Percentiles rank a stretch among this genome's conserved stretches.
Conservation (phyloP, 2,329 filamentous ascomycete genomes). For the Aureobasidium uvarum region DNA sequence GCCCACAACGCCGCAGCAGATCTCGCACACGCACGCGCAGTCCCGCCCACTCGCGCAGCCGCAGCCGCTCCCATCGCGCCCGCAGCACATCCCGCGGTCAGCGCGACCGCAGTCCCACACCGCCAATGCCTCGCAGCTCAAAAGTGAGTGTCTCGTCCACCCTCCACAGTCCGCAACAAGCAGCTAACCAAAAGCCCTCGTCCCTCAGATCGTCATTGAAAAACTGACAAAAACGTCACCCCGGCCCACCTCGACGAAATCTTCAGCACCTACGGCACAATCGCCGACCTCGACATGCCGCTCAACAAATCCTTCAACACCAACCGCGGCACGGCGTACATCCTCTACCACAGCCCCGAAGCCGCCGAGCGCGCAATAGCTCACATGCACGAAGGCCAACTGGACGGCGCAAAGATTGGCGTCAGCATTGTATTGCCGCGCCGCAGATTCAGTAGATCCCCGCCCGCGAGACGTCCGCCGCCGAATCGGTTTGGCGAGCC, state of each 20-base stretch:
- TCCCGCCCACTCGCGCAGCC: slow-evolving; percentile 18
- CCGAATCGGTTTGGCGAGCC: slow-evolving; percentile 50
- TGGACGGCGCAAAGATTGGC: slow-evolving; percentile 78
- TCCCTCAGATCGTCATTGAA: slow-evolving; percentile 80
- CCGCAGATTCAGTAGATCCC: slow-evolving; percentile 76
- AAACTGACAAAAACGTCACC: slow-evolving; percentile 91
- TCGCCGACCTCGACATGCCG: slow-evolving; percentile 84
- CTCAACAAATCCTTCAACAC: slow-evolving; percentile 82
- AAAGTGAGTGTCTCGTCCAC: not conserved
- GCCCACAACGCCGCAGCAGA: slow-evolving; percentile 19
- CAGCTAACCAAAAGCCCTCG: not conserved
- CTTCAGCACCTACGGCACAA: slow-evolving; percentile 82
- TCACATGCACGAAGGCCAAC: slow-evolving; percentile 96
- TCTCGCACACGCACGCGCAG: slow-evolving; percentile 15
- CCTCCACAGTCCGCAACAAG: not conserved
- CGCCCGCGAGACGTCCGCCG: slow-evolving; percentile 66
- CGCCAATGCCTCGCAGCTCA: slow-evolving; percentile 25
- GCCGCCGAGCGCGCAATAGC: slow-evolving; percentile 87
- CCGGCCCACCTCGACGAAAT: slow-evolving; percentile 87
- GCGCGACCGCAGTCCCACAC: slow-evolving; percentile 21
- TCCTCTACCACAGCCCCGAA: slow-evolving; percentile 72
- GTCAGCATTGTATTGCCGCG: slow-evolving; percentile 86
- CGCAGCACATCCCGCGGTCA: not conserved
- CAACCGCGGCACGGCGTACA: slow-evolving; percentile 91
- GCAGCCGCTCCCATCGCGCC: slow-evolving; percentile 18